phyloP scores from a whole-genome alignment of 768 basidiomycete genomes.

The Pisolithus albus region DNA sequence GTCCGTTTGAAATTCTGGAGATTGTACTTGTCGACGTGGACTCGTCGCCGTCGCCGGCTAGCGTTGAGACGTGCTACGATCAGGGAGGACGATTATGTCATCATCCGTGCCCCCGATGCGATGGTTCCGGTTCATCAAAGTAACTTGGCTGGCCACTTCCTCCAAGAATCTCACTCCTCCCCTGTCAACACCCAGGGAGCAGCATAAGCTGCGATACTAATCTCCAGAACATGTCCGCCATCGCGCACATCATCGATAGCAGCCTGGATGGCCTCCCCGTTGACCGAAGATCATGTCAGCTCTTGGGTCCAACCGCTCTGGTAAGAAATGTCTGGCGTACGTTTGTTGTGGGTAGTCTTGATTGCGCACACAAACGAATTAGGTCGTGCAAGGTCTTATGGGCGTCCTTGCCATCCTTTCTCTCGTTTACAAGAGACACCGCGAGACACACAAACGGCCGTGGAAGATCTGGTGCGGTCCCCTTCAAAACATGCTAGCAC shows the following conservation, averaged over 20 bases:
- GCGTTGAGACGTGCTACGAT: too few species aligned
- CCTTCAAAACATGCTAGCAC: background rate
- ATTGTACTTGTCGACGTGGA: background rate
- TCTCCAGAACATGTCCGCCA: slow-evolving; percentile 6
- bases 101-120: slow-evolving; percentile 1
- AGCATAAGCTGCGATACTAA: background rate
- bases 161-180: background rate
- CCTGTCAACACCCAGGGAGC: background rate
- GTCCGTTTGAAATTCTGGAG: background rate
- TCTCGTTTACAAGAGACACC: slow-evolving; percentile 80
- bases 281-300: slow-evolving; percentile 37
- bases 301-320: slow-evolving; percentile 44
- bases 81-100: slow-evolving; percentile 14
- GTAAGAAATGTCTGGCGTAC: slow-evolving; percentile 16
- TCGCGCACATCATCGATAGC: slow-evolving; percentile 4
- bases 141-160: background rate
- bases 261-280: slow-evolving; percentile 27
- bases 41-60: background rate
- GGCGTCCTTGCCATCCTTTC: slow-evolving; percentile 87
- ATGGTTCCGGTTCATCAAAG: too few species aligned
- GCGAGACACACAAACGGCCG: slow-evolving; percentile 76
- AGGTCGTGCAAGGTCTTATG: slow-evolving; percentile 83
- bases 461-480: slow-evolving; percentile 84
- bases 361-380: background rate
- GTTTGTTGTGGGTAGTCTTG: background rate